Evolutionary conservation across 345 rosid genomes (phyloP), one percentile per base, ranked within the genome.

Genomic region (Gossypium anomalum): DNA sequence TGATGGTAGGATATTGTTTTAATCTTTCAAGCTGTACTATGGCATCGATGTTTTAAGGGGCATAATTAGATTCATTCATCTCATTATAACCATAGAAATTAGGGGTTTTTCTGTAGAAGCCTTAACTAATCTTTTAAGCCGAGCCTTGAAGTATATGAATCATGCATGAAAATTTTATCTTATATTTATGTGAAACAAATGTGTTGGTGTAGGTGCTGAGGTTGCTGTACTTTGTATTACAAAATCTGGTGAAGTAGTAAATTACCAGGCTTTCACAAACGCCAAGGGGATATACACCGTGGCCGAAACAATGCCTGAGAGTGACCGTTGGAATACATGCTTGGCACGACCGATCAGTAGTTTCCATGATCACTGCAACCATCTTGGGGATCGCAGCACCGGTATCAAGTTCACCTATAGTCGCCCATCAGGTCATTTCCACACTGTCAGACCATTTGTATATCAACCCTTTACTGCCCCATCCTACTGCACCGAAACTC

Each of bases 151-250:
- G 29, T 68, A 3, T 68, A 49, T 68, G 58, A 23, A 23, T 49
- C 43, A 27, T 27, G 44, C 4, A 25, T 49, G 45, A 69, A 9
- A 51, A 10, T 9, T 57, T 9, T 9, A 9, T 52, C 73, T 25
- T 69, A 27, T 69, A 20, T 51, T 68, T 49, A 16, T 5, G 23
- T 27, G 11, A 41, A 51, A 17, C 3, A 12, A 51, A 4, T 13
- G 34, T 25, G 64, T 71, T 27, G 55, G 23, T 79, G 81, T 86
- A 93, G 99, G 98, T 65, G 97, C 98, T 16, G 99, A 95, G 84
- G 99, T 93, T 38, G 99, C 97, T 9, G 98, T 91, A 66, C 97
- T 95, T 22, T 95, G 98, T 84, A 95, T 95, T 82, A 91, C 98
- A 11, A 95, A 89, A 79, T 84, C 96, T 0, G 96, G 99, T 22